Evolutionary conservation across 2,329 filamentous ascomycete species (phyloP).

Genomic region (Stemphylium lycopersici): DNA sequence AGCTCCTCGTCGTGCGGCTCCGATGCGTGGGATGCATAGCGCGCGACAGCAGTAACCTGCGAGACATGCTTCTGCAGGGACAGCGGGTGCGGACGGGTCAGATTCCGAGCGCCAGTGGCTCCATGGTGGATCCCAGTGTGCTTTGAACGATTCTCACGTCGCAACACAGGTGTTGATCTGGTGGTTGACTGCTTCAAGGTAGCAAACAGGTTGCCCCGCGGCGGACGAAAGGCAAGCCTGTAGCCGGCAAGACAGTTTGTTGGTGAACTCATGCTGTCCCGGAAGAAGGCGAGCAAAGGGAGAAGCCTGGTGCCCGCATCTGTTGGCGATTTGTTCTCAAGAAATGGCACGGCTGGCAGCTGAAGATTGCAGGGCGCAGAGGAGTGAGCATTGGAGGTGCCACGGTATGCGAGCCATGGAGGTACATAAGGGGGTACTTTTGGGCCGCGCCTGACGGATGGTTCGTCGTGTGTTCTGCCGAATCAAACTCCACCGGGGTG

Average conservation of each 20-base stretch:
- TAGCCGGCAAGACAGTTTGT: slow-evolving; percentile 35
- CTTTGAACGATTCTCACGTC: slow-evolving; percentile 26
- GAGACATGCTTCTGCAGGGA: slow-evolving; percentile 40
- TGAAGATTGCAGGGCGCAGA: slow-evolving; percentile 12
- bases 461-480: slow-evolving; percentile 24
- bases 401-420: slow-evolving; percentile 23
- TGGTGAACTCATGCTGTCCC: slow-evolving; percentile 41
- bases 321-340: slow-evolving; percentile 25
- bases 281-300: slow-evolving; percentile 27
- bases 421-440: slow-evolving; percentile 36
- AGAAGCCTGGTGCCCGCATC: slow-evolving; percentile 40
- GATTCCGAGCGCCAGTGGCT: slow-evolving; percentile 27
- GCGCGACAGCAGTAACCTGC: slow-evolving; percentile 31
- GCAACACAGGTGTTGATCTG: slow-evolving; percentile 26
- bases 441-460: slow-evolving; percentile 26
- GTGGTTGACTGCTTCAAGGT: slow-evolving; percentile 27
- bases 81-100: slow-evolving; percentile 36
- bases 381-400: slow-evolving; percentile 18
- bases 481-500: slow-evolving; percentile 10
- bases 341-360: slow-evolving; percentile 13
- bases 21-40: slow-evolving; percentile 41
- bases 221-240: slow-evolving; percentile 34
- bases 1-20: slow-evolving; percentile 46
- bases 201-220: slow-evolving; percentile 26
- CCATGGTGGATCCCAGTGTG: slow-evolving; percentile 20